Percentiles rank a stretch among this genome's conserved stretches.
phyloP scores from a whole-genome alignment of 768 basidiomycete genomes.

The Cystobasidium tubakii region DNA sequence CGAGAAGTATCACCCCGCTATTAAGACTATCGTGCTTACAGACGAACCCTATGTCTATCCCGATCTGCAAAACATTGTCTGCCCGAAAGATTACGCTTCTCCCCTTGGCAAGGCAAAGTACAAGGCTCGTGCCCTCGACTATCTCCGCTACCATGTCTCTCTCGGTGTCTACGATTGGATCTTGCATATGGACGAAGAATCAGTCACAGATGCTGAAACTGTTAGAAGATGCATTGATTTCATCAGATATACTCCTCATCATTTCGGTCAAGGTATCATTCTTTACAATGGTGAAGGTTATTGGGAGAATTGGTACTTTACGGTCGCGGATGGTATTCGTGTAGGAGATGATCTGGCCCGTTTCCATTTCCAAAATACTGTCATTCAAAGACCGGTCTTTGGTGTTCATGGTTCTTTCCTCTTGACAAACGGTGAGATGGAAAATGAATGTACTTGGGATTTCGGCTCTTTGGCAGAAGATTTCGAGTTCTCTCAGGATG shows the following conservation, averaged over 20 bases:
- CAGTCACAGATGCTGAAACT: constrained; percentile 47
- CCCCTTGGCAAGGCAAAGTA: constrained; percentile 49
- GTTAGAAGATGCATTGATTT: constrained; percentile 47
- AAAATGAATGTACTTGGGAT: constrained; percentile 49
- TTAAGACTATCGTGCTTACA: constrained; percentile 46
- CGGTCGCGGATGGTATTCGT: constrained; percentile 48
- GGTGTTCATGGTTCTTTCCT: constrained; percentile 49
- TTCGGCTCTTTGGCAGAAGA: constrained; percentile 49
- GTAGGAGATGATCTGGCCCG: constrained; percentile 49
- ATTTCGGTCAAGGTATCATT: constrained; percentile 49
- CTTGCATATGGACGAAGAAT: constrained; percentile 49
- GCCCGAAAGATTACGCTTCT: constrained; percentile 48
- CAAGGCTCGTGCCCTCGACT: constrained; percentile 49
- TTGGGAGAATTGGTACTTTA: constrained; percentile 49
- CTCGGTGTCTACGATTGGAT: constrained; percentile 48
- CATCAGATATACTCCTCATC: constrained; percentile 48
- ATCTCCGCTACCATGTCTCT: constrained; percentile 48
- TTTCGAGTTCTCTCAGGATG: constrained; percentile 49
- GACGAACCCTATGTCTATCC: constrained; percentile 45
- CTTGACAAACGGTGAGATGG: constrained; percentile 48
- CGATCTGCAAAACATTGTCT: constrained; percentile 49
- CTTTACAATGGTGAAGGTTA: constrained; percentile 48
- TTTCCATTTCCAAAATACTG: constrained; percentile 48
- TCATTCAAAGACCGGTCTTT: constrained; percentile 47
- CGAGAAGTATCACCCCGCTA: constrained; percentile 48